Percentiles rank a stretch among this genome's conserved stretches.
Conservation (phyloP, 1,284 basidiomycete genomes). For the Cryptococcus sp. region DNA sequence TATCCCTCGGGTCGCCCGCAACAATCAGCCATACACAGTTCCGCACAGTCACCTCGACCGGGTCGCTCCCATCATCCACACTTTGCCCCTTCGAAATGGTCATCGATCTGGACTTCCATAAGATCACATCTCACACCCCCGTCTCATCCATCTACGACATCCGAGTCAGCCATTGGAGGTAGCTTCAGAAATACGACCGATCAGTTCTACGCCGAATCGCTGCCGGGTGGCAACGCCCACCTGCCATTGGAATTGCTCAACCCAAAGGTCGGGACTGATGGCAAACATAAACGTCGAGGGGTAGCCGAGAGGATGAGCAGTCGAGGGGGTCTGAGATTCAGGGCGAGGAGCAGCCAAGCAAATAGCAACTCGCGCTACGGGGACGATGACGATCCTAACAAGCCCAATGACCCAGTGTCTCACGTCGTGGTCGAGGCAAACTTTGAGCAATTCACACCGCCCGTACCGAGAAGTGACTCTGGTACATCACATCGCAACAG, state of each 20-base stretch:
- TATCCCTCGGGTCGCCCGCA: slow-evolving; percentile 10
- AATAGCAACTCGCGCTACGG: slow-evolving; percentile 34
- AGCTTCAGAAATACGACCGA: slow-evolving; percentile 26
- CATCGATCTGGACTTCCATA: slow-evolving; percentile 24
- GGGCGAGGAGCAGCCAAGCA: slow-evolving; percentile 13
- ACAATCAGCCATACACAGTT: slow-evolving; percentile 12
- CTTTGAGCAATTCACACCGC: slow-evolving; percentile 43
- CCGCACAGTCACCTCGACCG: neutral
- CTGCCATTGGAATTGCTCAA: slow-evolving; percentile 31
- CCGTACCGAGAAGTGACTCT: slow-evolving; percentile 37
- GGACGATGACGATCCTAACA: slow-evolving; percentile 35
- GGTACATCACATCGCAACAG: slow-evolving; percentile 30
- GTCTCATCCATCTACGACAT: slow-evolving; percentile 44
- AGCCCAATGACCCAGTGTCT: slow-evolving; percentile 32
- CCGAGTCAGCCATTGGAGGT: slow-evolving; percentile 35
- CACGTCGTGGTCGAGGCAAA: slow-evolving; percentile 47
- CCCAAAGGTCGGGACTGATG: slow-evolving; percentile 22
- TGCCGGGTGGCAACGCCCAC: slow-evolving; percentile 11
- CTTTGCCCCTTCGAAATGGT: slow-evolving; percentile 26
- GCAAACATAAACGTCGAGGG: slow-evolving; percentile 22
- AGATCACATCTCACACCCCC: slow-evolving; percentile 31
- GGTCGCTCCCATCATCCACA: slow-evolving; percentile 19
- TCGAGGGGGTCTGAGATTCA: slow-evolving; percentile 13
- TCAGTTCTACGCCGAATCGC: slow-evolving; percentile 21
- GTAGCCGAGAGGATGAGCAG: slow-evolving; percentile 7